These are phyloP conservation scores for Fusarium fujikuroi DNA, from an alignment of 2,329 filamentous ascomycete genomes.

Conservation along the genomic window DNA sequence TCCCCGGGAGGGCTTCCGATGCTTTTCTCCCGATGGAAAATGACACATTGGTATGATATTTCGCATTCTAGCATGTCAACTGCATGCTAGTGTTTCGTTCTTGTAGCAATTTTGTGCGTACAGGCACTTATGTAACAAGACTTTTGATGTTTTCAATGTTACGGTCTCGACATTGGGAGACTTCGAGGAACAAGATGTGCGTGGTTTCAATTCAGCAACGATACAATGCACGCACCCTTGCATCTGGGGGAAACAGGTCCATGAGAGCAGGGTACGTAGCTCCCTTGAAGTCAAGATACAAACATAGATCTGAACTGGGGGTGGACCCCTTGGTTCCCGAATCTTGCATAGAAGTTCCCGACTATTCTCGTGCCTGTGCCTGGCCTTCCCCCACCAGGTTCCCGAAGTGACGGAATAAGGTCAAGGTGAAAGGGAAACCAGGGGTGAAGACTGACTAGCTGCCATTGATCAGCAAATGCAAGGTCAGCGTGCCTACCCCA, in stretches of 20 bases:
- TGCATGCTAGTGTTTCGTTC: neutral
- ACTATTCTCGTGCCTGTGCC: slow-evolving; percentile 28
- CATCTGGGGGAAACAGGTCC: neutral
- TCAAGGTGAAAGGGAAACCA: slow-evolving; percentile 25
- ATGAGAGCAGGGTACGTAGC: slow-evolving; percentile 1
- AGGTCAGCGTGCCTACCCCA: slow-evolving; percentile 11
- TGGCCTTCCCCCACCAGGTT: slow-evolving; percentile 11
- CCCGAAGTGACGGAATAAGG: slow-evolving; percentile 10
- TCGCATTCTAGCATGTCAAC: neutral
- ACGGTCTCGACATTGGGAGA: neutral
- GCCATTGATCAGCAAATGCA: slow-evolving; percentile 20
- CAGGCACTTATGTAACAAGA: neutral
- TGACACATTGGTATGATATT: neutral
- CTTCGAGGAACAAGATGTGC: neutral
- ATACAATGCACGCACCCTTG: neutral
- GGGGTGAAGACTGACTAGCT: slow-evolving; percentile 9
- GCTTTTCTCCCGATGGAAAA: neutral
- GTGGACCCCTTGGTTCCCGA: slow-evolving; percentile 32
- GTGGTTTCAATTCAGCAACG: slow-evolving; percentile 1
- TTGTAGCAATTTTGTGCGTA: neutral
- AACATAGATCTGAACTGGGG: slow-evolving; percentile 33
- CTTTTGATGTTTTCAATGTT: neutral
- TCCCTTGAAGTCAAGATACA: slow-evolving; percentile 17
- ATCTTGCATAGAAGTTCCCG: slow-evolving; percentile 38
- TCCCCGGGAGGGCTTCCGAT: slow-evolving; percentile 17